Conservation (phyloP, 2,329 filamentous ascomycete species). For the Sphaceloma murrayae region DNA sequence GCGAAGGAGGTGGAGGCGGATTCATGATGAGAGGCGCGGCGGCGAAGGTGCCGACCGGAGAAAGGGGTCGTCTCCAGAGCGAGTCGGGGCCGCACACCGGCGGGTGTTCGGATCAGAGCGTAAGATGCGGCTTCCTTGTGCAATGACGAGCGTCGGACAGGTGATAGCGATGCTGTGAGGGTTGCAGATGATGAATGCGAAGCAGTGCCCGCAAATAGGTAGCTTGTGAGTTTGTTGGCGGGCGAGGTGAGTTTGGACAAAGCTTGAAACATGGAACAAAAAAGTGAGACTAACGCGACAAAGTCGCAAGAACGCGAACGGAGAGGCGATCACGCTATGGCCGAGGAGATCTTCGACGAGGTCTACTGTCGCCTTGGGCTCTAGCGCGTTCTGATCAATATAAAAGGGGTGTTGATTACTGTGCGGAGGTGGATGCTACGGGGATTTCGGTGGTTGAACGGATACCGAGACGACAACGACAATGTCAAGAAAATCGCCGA, state of each 20-base stretch:
- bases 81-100: slow-evolving; percentile 3
- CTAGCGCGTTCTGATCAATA: too few species aligned
- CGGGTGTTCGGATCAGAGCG: background rate
- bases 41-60: slow-evolving; percentile 5
- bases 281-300: slow-evolving; percentile 12
- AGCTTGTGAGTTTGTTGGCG: slow-evolving; percentile 8
- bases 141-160: background rate
- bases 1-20: slow-evolving; percentile 14
- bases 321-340: background rate
- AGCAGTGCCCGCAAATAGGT: slow-evolving; percentile 13
- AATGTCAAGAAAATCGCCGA: too few species aligned
- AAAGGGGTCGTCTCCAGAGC: slow-evolving; percentile 1
- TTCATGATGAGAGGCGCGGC: slow-evolving; percentile 4
- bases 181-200: background rate
- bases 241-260: background rate
- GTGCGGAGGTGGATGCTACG: too few species aligned
- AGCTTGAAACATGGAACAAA: slow-evolving; percentile 11
- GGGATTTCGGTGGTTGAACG: too few species aligned
- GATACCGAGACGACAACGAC: too few species aligned
- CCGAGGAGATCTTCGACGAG: slow-evolving; percentile 9
- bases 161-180: background rate
- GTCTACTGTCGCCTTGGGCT: too few species aligned
- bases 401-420: too few species aligned
- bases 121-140: background rate
- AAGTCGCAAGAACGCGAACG: background rate